Conservation (phyloP, 2,329 filamentous ascomycete genomes). For the Pseudocercospora eumusae region DNA sequence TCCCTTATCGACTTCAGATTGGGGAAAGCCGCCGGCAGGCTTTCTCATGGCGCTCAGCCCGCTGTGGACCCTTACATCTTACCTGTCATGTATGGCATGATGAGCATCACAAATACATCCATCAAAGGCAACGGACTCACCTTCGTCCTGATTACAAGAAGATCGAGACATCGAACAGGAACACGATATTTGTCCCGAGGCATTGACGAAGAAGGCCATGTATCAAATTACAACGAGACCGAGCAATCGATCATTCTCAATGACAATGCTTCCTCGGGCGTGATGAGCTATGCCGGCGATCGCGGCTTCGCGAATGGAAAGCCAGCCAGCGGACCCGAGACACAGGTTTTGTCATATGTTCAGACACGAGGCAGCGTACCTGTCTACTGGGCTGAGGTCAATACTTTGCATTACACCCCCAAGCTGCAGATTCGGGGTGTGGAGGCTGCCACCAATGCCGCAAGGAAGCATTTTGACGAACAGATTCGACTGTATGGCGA, state of each 20-base stretch:
- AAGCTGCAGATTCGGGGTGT: conserved; percentile 84
- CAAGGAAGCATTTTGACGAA: conserved; percentile 85
- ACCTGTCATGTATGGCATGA: conserved; percentile 93
- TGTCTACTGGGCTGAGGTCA: conserved; percentile 94
- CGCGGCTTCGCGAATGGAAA: conserved; percentile 74
- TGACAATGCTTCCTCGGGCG: conserved; percentile 68
- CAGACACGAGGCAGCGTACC: conserved; percentile 96
- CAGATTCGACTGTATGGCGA: conserved; percentile 93
- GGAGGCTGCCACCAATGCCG: conserved; percentile 75
- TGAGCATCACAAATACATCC: conserved; percentile 82
- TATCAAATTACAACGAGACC: conserved; percentile 99
- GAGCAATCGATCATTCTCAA: conserved; percentile 91
- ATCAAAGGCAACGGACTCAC: conserved; percentile 85
- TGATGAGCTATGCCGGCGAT: conserved; percentile 79
- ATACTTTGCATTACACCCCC: conserved; percentile 86
- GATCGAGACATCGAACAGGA: conserved; percentile 83
- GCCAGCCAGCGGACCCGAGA: conserved; percentile 67
- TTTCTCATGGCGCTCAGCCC: conserved; percentile 68
- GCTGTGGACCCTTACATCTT: conserved; percentile 88
- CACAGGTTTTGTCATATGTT: conserved; percentile 89
- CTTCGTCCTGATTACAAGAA: conserved; percentile 81
- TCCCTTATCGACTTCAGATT: conserved; percentile 88
- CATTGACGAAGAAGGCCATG: conserved; percentile 88
- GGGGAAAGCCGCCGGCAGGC: conserved; percentile 58
- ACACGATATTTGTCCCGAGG: conserved; percentile 95